Base-by-base conservation (phyloP, 192 early-diverging fungal genomes). In the Linnemannia hyalina region DNA sequence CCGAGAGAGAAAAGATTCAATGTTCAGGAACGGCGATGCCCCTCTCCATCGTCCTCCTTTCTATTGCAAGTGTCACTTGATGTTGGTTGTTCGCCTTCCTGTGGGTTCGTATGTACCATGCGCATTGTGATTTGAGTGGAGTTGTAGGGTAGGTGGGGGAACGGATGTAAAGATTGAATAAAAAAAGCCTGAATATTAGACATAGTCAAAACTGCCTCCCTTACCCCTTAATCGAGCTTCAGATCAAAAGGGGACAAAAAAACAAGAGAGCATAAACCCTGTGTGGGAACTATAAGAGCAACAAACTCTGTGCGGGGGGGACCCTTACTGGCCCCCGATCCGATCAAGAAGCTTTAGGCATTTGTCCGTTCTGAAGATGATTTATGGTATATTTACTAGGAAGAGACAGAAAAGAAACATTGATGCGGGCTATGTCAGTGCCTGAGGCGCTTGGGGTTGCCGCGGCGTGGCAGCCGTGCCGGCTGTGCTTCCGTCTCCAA, bases 51-150 rank as follows among this genome's bases (percentile, higher is more conserved):
- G 42, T 22, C 16, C 18, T 46, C 7, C 2, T n/a, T 42, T 15
- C 1, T 35, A 7, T 18, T 22, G 23, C 3, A 75, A 75, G 29
- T 10, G 52, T n/a, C 10, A 10, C 16, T 42, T 20, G 32, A 57
- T 18, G 36, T 6, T 38, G 36, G 6, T 32, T 63, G 36, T 40
- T 35, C 1, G 6, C 20, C 22, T 7, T 22, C 55, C 36, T 35
- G 9, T 5, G n/a, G n/a, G 32, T 7, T 36, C 23, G 32, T 69
- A 47, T 44, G 52, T 80, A 80, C 79, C 79, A 80, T 80, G 52
- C 79, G 79, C 79, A 80, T 80, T 44, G n/a, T 80, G 60, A 40
- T 55, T 70, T 42, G 15, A 38, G 70, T 71, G 26, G 41, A 13
- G 18, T 41, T 38, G 29, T 70, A 4, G 9, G 7, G 13, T 46